Evolutionary conservation across 192 early-diverging fungal genomes (phyloP).

Genomic region (Rhizoclosmatium sp.): DNA sequence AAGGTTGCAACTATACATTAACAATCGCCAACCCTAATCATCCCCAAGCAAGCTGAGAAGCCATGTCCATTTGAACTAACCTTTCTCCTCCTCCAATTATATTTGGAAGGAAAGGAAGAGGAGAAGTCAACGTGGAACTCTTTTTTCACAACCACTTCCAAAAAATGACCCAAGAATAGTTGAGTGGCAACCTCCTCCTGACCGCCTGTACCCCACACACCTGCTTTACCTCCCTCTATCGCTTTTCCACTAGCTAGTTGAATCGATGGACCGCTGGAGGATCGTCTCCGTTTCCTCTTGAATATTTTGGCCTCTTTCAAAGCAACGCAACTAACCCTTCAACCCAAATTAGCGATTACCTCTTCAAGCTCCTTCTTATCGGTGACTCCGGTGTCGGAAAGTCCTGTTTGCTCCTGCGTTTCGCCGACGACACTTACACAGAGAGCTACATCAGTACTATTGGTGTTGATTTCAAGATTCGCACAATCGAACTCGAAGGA

Average conservation of each 20-base stretch:
- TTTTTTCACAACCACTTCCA: no score
- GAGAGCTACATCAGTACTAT: slow-evolving; percentile 99
- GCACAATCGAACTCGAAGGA: slow-evolving; percentile 97
- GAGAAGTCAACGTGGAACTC: no score
- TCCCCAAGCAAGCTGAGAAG: no score
- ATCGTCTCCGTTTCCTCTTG: not conserved
- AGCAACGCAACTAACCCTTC: not conserved
- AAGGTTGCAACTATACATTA: no score
- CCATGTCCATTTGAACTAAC: no score
- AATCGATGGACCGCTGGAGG: not conserved
- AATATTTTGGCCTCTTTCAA: not conserved
- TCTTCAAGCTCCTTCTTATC: slow-evolving; percentile 99
- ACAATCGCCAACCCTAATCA: no score
- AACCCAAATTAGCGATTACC: slow-evolving; percentile 82
- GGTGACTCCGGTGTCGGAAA: slow-evolving; percentile 99
- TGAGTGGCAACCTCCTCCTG: not conserved
- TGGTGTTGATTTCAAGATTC: slow-evolving; percentile 99
- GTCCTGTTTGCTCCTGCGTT: slow-evolving; percentile 94
- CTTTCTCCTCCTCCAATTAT: no score
- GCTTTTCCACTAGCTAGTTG: not conserved
- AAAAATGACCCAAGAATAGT: slow-evolving; percentile 26
- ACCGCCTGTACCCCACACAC: not conserved
- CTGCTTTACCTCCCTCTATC: not conserved
- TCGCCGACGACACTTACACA: slow-evolving; percentile 98
- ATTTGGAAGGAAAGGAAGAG: no score